Base-by-base conservation (phyloP, 306 rosid species). In the Begonia fuchsioides region DNA sequence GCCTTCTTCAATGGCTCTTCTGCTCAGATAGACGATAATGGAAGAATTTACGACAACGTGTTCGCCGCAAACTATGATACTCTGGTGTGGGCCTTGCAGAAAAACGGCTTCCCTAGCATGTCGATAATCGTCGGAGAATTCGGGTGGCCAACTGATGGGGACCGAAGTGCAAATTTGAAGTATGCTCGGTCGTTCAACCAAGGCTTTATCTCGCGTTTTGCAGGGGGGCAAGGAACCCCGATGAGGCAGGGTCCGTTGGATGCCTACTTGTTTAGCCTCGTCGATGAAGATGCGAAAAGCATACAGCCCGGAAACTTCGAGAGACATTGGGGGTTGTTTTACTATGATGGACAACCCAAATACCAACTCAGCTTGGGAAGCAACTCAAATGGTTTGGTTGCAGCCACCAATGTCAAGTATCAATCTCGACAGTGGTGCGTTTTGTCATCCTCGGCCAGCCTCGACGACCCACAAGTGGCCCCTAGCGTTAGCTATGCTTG, bases 111-210 rank as follows among this genome's bases (percentile, higher is more conserved):
- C 38, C 73, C 64, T 19, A 88, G 81, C 93, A 54, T 88, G 71
- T 71, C 95, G 20, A 76, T 88, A 44, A 70, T 88, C 10, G 69
- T 88, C 0, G 97, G 97, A 52, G 97, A 83, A 75, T 68, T 83
- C 0, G 95, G 95, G 32, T 88, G 97, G 97, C 97, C 97, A 49
- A 83, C 95, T 0, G 97, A 88, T 41, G 97, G 97, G 43, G 86
- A 88, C 75, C 49, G 11, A 50, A 81, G 63, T 19, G 97, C 75
- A 8, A 81, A 74, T 39, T 38, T 81, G 50, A 84, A 64, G 59
- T 52, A 48, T 2, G 97, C 97, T 0, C 93, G 78, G 58, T 67
- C 86, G 26, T 88, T 88, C 60, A 81, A 69, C 78, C 95, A 81
- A 57, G 97, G 97, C 3, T 81, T 83, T 52, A 72, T 84, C 75